Percentiles rank a stretch among this genome's conserved stretches.
Conservation (phyloP, 305 asterid genomes). For the Solanum hybrid region DNA sequence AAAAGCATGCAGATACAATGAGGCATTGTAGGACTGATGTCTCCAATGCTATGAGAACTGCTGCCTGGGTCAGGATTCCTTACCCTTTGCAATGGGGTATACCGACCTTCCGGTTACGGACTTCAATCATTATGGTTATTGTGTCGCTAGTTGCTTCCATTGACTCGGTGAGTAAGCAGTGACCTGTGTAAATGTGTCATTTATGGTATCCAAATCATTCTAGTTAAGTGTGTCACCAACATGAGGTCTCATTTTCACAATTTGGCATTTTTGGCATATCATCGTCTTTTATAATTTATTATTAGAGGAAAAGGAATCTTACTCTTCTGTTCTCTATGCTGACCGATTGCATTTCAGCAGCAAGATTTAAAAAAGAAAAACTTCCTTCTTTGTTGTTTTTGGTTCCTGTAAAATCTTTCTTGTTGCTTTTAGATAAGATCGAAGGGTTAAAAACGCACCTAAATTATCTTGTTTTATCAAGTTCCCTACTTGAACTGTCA, state of each 20-base stretch:
- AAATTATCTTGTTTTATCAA: neutral
- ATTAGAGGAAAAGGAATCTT: neutral
- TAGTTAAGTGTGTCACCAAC: neutral
- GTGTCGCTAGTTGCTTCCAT: constrained; percentile 76
- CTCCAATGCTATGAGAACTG: constrained; percentile 83
- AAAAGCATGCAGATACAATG: constrained; percentile 90
- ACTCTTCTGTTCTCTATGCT: neutral
- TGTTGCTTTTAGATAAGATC: neutral
- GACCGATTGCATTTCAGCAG: neutral
- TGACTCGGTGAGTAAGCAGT: constrained; percentile 64
- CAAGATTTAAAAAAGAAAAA: neutral
- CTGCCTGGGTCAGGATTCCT: constrained; percentile 93
- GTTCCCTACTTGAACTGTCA: neutral
- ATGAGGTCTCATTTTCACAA: neutral
- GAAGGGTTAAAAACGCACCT: neutral
- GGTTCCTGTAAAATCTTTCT: neutral
- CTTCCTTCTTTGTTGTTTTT: neutral
- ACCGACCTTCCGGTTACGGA: constrained; percentile 76
- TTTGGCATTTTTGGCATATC: neutral
- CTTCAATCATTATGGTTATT: constrained; percentile 76
- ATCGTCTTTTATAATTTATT: neutral
- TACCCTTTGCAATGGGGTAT: constrained; percentile 97
- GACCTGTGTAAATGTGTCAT: neutral
- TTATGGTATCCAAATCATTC: neutral
- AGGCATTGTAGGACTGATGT: constrained; percentile 93